Evolutionary conservation across 176 grass and related monocot genomes (phyloP).

Genomic region (Oryza brachyantha): DNA sequence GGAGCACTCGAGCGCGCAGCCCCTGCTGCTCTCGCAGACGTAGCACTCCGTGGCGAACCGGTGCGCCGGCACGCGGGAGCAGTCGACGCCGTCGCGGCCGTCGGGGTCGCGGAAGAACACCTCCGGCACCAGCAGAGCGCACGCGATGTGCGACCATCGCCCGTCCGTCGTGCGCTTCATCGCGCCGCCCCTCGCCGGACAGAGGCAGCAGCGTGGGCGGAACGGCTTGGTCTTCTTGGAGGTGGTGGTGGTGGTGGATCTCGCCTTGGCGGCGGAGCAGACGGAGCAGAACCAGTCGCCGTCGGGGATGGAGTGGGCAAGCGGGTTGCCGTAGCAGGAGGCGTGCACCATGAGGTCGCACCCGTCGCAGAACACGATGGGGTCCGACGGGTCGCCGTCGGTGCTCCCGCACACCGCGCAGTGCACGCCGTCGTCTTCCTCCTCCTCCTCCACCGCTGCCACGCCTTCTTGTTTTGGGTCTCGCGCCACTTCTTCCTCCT

Average conservation of each 20-base stretch:
- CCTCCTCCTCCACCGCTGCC: conserved; percentile 26
- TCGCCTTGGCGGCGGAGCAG: conserved; percentile 26
- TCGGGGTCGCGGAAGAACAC: conserved; percentile 84
- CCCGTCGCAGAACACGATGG: conserved; percentile 94
- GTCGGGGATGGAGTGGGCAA: conserved; percentile 62
- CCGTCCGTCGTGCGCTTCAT: conserved; percentile 69
- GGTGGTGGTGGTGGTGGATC: too few relatives aligned
- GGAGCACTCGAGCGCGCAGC: conserved; percentile 80
- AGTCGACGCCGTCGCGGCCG: conserved; percentile 78
- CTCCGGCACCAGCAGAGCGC: conserved; percentile 83
- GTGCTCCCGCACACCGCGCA: conserved; percentile 84
- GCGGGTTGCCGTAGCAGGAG: conserved; percentile 80
- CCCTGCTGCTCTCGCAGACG: conserved; percentile 51
- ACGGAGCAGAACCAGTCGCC: conserved; percentile 87
- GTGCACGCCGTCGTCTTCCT: conserved; percentile 64
- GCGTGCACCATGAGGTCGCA: conserved; percentile 95
- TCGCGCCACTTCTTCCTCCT: neutral
- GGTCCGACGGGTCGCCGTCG: conserved; percentile 77
- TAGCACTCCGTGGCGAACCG: conserved; percentile 64
- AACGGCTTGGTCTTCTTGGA: conserved; percentile 16
- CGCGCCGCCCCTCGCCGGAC: conserved; percentile 60
- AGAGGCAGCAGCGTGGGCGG: conserved; percentile 50
- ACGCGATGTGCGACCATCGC: conserved; percentile 78
- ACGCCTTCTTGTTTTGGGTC: neutral
- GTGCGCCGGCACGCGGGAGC: conserved; percentile 52